These are phyloP conservation scores for Gymnopilus junonius DNA, from an alignment of 768 basidiomycete genomes.

Conservation along the genomic window DNA sequence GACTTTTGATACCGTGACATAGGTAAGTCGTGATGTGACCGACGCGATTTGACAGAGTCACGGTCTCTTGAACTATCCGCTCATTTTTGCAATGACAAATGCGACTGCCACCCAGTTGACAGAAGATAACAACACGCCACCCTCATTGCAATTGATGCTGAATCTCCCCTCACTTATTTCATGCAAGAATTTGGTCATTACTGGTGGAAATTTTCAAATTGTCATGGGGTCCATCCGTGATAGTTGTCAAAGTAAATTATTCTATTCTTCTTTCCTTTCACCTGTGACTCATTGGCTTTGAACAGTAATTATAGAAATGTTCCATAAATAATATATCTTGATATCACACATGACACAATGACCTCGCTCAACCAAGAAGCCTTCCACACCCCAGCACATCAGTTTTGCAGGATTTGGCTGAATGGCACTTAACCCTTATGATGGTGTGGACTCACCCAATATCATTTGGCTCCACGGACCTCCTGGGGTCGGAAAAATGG, in stretches of 20 bases:
- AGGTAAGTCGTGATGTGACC: too few relatives aligned
- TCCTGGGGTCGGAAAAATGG: background rate
- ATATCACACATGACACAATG: background rate
- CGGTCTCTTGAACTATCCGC: too few relatives aligned
- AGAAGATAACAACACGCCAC: too few relatives aligned
- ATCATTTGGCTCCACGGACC: background rate
- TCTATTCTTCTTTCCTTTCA: background rate
- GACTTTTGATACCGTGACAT: too few relatives aligned
- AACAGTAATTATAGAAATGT: background rate
- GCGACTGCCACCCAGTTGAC: too few relatives aligned
- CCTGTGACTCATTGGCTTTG: background rate
- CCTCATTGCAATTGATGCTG: too few relatives aligned
- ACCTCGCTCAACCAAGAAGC: background rate
- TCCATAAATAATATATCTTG: background rate
- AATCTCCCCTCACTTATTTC: too few relatives aligned
- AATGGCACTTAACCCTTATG: background rate
- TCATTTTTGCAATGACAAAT: too few relatives aligned
- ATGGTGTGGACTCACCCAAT: background rate
- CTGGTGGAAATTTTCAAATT: too few relatives aligned
- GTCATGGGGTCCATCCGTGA: too few relatives aligned
- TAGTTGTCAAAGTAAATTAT: background rate
- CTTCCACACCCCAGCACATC: background rate
- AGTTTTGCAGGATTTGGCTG: background rate
- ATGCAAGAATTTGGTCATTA: too few relatives aligned
- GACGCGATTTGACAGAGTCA: too few relatives aligned